Evolutionary conservation across 164 flowering plant genomes (phyloP), one percentile per base, ranked within the genome.

Genomic region (Magnolia sinica): DNA sequence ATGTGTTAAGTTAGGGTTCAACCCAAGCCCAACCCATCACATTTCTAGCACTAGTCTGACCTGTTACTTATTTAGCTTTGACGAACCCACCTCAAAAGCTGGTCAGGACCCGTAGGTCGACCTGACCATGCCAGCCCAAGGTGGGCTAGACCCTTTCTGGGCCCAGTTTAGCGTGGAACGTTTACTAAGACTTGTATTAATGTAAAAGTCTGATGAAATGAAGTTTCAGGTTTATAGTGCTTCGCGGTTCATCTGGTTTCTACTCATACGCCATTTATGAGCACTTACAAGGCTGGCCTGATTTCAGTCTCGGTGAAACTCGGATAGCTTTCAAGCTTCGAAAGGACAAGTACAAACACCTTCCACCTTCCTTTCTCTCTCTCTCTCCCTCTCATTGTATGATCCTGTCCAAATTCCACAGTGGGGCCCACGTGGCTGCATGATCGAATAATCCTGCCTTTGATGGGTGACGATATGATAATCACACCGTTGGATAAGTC

Each of bases 261-360:
- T 96, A 94, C 81, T 82, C 94, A 0, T 96, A 94, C 75, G 95
- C 88, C 13, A 91, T 92, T 19, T 96, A 90, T 72, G 99, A 94
- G 83, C 98, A 90, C 79, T 78, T 91, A 27, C 81, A 87, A 77
- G 96, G 86, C 37, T 92, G 96, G 98, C 98, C 98, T 37, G 94
- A 77, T 75, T 87, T 94, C 79, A 80, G 76, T 73, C 66, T 94
- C 52, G 84, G 79, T 7, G 87, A 89, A 77, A 87, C 92, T 13
- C 82, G 98, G 75, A 87, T 93, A 19, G 90, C 89, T 20, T 96
- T 94, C 88, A 94, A 92, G 85, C 96, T 96, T 66, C 78, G 92
- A 31, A 91, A 96, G 80, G 94, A 96, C 87, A 88, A 86, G 99
- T 96, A 87, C 69, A 22, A 9, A n/a, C 45, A 37, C 45, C 45